Percentiles rank a stretch among this genome's conserved stretches.
Evolutionary conservation across 306 rosid genomes (phyloP).

Genomic region (Casuarina equisetifolia): DNA sequence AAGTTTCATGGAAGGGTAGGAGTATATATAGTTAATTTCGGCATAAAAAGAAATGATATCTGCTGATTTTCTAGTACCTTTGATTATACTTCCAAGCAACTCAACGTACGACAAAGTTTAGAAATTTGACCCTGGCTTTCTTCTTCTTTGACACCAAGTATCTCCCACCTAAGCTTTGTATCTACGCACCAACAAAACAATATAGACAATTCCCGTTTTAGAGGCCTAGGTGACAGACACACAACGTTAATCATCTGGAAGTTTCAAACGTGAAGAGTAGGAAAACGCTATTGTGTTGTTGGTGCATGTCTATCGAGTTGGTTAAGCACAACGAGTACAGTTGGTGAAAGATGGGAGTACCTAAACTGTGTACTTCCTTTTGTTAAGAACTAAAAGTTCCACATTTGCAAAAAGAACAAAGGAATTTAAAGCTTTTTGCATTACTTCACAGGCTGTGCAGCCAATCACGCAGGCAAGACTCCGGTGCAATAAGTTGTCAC

Average conservation of each 20-base stretch:
- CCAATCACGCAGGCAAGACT: no score
- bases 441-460: no score
- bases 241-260: not conserved
- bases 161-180: constrained; percentile 27
- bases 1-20: constrained; percentile 7
- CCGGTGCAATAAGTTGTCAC: no score
- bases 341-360: constrained; percentile 41
- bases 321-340: constrained; percentile 29
- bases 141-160: constrained; percentile 47
- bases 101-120: constrained; percentile 41
- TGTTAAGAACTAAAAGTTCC: no score
- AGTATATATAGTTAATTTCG: constrained; percentile 32
- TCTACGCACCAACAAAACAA: constrained; percentile 21
- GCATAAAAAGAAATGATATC: not conserved
- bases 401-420: no score
- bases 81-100: constrained; percentile 56
- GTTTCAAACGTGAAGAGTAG: not conserved
- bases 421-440: no score
- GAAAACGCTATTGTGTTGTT: constrained; percentile 25
- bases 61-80: constrained; percentile 5
- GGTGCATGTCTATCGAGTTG: constrained; percentile 44
- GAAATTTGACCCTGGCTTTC: constrained; percentile 36
- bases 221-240: no score
- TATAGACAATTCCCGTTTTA: not conserved
- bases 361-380: constrained; percentile 22